Percentiles rank a stretch among this genome's conserved stretches.
Evolutionary conservation across 2,329 filamentous ascomycete species (phyloP).

Genomic region (Aspergillus unguis): DNA sequence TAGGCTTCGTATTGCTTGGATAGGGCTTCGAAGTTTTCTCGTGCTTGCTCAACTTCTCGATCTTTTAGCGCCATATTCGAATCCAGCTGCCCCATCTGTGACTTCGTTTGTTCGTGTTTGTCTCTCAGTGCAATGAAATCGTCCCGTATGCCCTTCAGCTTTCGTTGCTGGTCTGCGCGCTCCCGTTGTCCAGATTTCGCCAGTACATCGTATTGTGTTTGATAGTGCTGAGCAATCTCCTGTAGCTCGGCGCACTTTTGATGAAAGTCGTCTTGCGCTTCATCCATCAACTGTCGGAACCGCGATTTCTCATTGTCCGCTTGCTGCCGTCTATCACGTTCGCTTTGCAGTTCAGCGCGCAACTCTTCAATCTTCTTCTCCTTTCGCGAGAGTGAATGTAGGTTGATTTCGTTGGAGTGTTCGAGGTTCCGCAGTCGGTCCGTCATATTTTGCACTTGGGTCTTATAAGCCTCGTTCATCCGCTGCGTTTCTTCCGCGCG

Average conservation of each 20-base stretch:
- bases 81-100: slow-evolving; percentile 41
- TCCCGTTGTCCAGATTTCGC: slow-evolving; percentile 40
- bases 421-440: slow-evolving; percentile 46
- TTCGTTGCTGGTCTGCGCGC: slow-evolving; percentile 38
- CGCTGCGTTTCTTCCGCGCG: slow-evolving; percentile 47
- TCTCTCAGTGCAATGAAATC: slow-evolving; percentile 34
- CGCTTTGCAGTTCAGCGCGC: slow-evolving; percentile 39
- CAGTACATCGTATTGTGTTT: slow-evolving; percentile 46
- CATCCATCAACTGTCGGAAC: slow-evolving; percentile 37
- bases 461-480: slow-evolving; percentile 45
- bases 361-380: slow-evolving; percentile 49
- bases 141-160: slow-evolving; percentile 36
- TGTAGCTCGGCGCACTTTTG: slow-evolving; percentile 37
- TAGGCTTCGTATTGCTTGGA: slow-evolving; percentile 41
- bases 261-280: slow-evolving; percentile 40
- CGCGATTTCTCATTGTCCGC: slow-evolving; percentile 41
- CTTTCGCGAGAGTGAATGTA: slow-evolving; percentile 45
- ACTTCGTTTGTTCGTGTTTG: slow-evolving; percentile 36
- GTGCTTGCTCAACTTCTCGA: slow-evolving; percentile 40
- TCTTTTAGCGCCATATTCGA: slow-evolving; percentile 47
- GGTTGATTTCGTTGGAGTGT: slow-evolving; percentile 47
- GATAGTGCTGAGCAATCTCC: slow-evolving; percentile 39
- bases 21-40: slow-evolving; percentile 41
- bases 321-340: slow-evolving; percentile 39
- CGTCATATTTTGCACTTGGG: slow-evolving; percentile 44